Evolutionary conservation across 305 asterid genomes (phyloP).

Genomic region (Rubia tinctorum): DNA sequence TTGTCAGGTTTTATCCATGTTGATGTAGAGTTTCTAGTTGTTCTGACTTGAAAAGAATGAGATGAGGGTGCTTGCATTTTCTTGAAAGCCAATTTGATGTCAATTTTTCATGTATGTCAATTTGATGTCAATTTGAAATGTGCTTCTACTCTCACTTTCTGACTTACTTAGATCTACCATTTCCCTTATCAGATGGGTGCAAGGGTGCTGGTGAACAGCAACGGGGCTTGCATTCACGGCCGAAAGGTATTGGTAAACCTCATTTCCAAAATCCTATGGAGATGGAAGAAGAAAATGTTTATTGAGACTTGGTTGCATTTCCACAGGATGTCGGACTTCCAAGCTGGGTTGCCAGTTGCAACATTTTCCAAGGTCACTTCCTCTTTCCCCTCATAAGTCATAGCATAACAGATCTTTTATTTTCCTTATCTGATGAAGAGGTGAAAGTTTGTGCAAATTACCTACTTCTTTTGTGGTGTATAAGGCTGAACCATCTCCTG

Average conservation of each 20-base stretch:
- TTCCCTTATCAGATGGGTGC: constrained; percentile 73
- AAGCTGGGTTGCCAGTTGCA: constrained; percentile 81
- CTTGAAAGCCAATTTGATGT: constrained; percentile 58
- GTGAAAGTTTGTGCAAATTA: too few species aligned
- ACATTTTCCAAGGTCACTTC: constrained; percentile 66
- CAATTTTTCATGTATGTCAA: constrained; percentile 58
- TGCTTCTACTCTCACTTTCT: too few species aligned
- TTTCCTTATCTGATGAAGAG: too few species aligned
- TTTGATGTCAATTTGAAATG: too few species aligned
- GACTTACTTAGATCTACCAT: too few species aligned
- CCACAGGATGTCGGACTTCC: constrained; percentile 92
- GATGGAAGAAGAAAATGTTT: too few species aligned
- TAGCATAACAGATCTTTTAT: too few species aligned
- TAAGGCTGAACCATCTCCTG: too few species aligned
- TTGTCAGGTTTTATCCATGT: too few species aligned
- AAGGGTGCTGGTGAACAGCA: constrained; percentile 78
- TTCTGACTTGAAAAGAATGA: background rate
- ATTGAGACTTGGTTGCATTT: background rate
- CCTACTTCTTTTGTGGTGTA: background rate
- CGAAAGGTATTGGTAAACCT: too few species aligned
- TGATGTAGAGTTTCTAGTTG: too few species aligned
- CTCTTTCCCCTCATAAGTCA: background rate
- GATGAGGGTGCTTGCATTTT: background rate
- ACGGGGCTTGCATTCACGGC: constrained; percentile 77
- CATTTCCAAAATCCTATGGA: too few species aligned